Conservation (phyloP, 768 basidiomycete species). For the Serendipita indica region DNA sequence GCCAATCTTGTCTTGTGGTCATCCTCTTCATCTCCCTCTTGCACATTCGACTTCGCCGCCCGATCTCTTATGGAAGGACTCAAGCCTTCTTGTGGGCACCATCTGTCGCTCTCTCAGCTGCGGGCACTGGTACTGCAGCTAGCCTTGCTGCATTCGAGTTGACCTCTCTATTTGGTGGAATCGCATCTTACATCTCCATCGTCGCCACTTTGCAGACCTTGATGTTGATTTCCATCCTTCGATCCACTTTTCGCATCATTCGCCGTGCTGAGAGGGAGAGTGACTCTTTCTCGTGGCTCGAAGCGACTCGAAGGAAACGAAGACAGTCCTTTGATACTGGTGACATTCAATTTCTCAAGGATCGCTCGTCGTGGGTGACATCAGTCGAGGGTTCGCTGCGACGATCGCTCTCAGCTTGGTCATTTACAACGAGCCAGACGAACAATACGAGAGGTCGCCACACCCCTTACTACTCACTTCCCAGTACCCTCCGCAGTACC, state of each 20-base stretch:
- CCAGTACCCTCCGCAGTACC: constrained; percentile 26
- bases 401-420: constrained; percentile 53
- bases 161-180: constrained; percentile 42
- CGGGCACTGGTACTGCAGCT: constrained; percentile 45
- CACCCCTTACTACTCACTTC: constrained; percentile 26
- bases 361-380: constrained; percentile 71
- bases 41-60: constrained; percentile 53
- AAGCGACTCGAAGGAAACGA: constrained; percentile 36
- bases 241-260: constrained; percentile 49
- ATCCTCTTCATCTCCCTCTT: constrained; percentile 46
- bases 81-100: constrained; percentile 68
- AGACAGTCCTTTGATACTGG: constrained; percentile 53
- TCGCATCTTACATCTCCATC: constrained; percentile 41
- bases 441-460: constrained; percentile 21
- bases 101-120: constrained; percentile 35
- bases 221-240: constrained; percentile 43
- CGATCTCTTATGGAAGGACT: constrained; percentile 50
- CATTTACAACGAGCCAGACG: constrained; percentile 51
- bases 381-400: constrained; percentile 41
- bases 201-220: constrained; percentile 38
- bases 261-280: constrained; percentile 35
- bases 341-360: constrained; percentile 56
- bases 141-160: constrained; percentile 41
- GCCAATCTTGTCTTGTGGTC: constrained; percentile 53
- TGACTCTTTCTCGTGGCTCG: constrained; percentile 36